Base-by-base conservation (phyloP, 73 alveolate species). In the Paramecium pentaurelia region DNA sequence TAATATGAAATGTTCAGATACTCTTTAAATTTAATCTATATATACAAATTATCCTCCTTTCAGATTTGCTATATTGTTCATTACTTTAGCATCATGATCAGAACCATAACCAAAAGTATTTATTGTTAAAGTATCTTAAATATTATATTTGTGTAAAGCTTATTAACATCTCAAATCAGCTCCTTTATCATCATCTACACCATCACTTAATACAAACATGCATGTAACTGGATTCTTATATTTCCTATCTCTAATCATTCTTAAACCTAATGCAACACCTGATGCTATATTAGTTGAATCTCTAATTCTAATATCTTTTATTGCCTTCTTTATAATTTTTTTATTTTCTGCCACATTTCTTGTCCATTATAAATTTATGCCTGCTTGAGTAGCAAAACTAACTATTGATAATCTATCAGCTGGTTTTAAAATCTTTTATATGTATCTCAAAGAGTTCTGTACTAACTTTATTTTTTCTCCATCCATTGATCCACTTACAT, bases 1-100 rank as follows among this genome's bases (percentile, higher is more conserved):
- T 9, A 68, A 77, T 40, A 92, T 77, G 45, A 93, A 93, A 47
- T 60, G 83, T 44, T 70, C 92, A 45, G 94, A 60, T 3, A 87
- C 93, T 22, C 49, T 85, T 68, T 86, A 22, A 11, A 86, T 93
- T 30, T 86, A n/a, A 60, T 93, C 96, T 16, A 95, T 86, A 75
- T 32, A 75, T 6, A 45, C 60, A 87, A 37, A 37, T 25, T 22
- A 36, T 87, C 84, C 93, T 54, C 73, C 88, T 87, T 87, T 87
- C 25, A 60, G 20, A 38, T 59, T 60, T 16, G 88, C 58, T 9
- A 87, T 68, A 14, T 60, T 30, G n/a, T 87, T 64, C 93, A 87
- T 87, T 10, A 64, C 47, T 6, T 27, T 87, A 8, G 93, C 80
- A 87, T 87, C 93, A 64, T 87, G 93, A 38, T 87, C 89, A 18